Base-by-base conservation (phyloP, 2,329 filamentous ascomycete species). In the Coniochaeta sp. region DNA sequence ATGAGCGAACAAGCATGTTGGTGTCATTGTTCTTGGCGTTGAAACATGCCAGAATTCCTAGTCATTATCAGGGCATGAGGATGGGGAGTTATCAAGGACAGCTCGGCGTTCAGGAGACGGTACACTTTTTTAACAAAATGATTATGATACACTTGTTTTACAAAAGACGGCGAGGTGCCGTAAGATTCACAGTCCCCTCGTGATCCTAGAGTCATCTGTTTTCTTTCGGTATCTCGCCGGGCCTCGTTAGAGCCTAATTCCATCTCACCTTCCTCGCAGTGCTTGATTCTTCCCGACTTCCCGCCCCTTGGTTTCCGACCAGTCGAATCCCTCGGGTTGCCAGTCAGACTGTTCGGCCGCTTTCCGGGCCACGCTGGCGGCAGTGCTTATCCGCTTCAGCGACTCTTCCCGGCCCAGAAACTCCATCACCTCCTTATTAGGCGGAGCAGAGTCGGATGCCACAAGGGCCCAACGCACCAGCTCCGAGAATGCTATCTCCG, bases 401-500 rank as follows among this genome's bases (percentile, higher is more conserved):
- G 47, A 52, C 64, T 74, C 71, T 1, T 68, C 54, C 43, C 59
- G 67, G 1, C 73, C 73, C 26, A 74, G 58, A 2, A 71, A 63
- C 22, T 64, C 61, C 62, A 74, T 67, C 11, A 70, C 56, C 12
- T 57, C 58, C 3, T 60, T 58, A 1, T 73, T 59, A 6, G 68
- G 63, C 12, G 67, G 63, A 0, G 71, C 71, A 17, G 66, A 52
- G 24, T 63, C 62, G 16, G 64, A 60, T 6, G 63, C 69, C 1
- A 70, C 33, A n/a, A 74, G 62, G 7, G 66, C 70, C 69, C 71
- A 72, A 1, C 72, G 66, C 22, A 73, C 55, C 17, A 68, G 62
- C 11, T 52, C 26, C 22, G 22, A 28, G 8, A 28, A 52, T 14
- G 47, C 47, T 24, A 64, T 68, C 6, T 61, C 56, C 5, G 47